Conservation (phyloP, 225 moss, liverwort and hornwort genomes). For the Marchantia polymorpha region DNA sequence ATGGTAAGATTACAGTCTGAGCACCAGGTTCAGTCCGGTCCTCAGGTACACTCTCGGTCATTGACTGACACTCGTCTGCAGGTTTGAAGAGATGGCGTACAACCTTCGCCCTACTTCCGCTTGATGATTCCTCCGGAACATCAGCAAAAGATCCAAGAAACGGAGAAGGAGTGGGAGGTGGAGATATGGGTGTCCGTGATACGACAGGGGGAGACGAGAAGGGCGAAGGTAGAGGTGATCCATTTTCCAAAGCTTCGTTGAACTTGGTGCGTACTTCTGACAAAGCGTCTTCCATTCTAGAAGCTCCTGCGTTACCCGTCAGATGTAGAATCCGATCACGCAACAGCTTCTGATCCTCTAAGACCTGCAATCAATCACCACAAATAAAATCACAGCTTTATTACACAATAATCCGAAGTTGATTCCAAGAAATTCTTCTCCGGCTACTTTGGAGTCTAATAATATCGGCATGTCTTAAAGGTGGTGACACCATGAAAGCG, state of each 20-base stretch:
- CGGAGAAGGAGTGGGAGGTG: constrained; percentile 41
- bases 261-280: constrained; percentile 60
- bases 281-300: constrained; percentile 82
- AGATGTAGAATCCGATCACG: constrained; percentile 56
- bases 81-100: constrained; percentile 63
- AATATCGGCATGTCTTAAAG: neutral
- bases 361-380: constrained; percentile 26
- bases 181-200: constrained; percentile 34
- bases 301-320: constrained; percentile 76
- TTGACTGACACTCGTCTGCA: constrained; percentile 32
- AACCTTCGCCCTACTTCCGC: constrained; percentile 42
- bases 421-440: neutral
- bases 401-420: neutral
- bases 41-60: constrained; percentile 11
- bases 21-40: constrained; percentile 21
- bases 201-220: constrained; percentile 46
- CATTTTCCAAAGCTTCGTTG: constrained; percentile 67
- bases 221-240: constrained; percentile 59
- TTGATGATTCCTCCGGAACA: constrained; percentile 11
- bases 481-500: neutral
- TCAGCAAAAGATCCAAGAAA: constrained; percentile 31
- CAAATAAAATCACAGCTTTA: neutral
- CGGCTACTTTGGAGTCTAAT: neutral
- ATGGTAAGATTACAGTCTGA: constrained; percentile 19
- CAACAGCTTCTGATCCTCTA: constrained; percentile 53